Evolutionary conservation across 73 alveolate species (phyloP).

Genomic region (Paramecium pentaurelia): DNA sequence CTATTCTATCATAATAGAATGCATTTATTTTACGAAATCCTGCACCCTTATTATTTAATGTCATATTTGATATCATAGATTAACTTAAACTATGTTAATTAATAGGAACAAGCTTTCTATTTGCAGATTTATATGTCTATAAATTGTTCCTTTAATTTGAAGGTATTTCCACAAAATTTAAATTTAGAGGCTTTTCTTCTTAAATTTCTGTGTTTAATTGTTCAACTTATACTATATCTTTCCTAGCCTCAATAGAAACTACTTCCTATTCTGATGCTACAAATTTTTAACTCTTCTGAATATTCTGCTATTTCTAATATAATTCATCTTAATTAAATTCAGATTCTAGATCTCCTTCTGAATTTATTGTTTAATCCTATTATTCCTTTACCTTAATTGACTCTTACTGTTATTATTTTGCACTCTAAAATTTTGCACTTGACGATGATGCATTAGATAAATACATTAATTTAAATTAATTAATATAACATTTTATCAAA

Average conservation of each 20-base stretch:
- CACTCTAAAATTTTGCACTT: background rate
- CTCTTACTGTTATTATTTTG: background rate
- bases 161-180: background rate
- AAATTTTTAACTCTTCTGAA: background rate
- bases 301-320: background rate
- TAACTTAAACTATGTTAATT: background rate
- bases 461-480: background rate
- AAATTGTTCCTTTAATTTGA: background rate
- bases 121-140: background rate
- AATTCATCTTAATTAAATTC: background rate
- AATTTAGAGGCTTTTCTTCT: background rate
- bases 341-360: background rate
- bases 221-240: background rate
- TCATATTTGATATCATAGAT: background rate
- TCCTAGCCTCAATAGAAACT: background rate
- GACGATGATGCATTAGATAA: background rate
- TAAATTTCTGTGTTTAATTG: background rate
- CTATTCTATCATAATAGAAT: slow-evolving; percentile 26
- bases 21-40: background rate
- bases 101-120: background rate
- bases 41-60: background rate
- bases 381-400: background rate
- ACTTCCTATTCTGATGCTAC: background rate
- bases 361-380: background rate
- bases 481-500: background rate